Base-by-base conservation (phyloP, 2,329 filamentous ascomycete species). In the Hypoxylon sp. region DNA sequence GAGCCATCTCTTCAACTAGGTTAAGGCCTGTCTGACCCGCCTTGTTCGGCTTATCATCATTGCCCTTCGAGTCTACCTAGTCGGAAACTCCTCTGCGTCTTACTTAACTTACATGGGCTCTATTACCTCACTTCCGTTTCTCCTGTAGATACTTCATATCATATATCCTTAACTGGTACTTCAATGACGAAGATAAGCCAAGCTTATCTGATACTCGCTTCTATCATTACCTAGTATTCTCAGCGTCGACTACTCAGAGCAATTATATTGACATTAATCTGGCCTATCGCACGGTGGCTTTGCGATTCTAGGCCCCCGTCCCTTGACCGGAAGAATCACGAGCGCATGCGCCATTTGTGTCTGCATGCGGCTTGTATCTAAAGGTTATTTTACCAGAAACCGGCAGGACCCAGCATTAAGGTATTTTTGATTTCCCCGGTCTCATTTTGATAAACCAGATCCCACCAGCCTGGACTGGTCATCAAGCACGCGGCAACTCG, bases 131-230 rank as follows among this genome's bases (percentile, higher is more conserved):
- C 63, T 48, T 63, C 57, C 37, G 62, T 55, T 66, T 51, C 64
- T 62, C 64, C 70, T 52, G 63, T 72, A 69, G 63, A 71, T 63
- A 63, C 60, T 50, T 59, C 60, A 47, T 61, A 69, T 67, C 60
- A 69, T 58, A 55, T 70, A 54, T 66, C 55, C 55, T 64, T 65
- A 59, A 66, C 57, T 65, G 59, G 59, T 61, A 71, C 67, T 74
- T 81, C 81, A 84, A 87, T 88, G 86, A 87, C 85, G 81, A 82
- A 81, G 82, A 86, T 85, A 86, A 86, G 82, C 80, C 81, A 82
- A 79, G 82, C 85, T 85, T 86, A 87, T 87, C 85, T 88, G 75
- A 81, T 86, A 78, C 81, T 86, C 73, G 81, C 80, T 78, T 84
- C 84, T 70, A 82, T 87, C 78, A 80, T 86, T 79, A 86, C 85